phyloP scores from a whole-genome alignment of 192 early-diverging fungal species.

The Physocladia obscura region DNA sequence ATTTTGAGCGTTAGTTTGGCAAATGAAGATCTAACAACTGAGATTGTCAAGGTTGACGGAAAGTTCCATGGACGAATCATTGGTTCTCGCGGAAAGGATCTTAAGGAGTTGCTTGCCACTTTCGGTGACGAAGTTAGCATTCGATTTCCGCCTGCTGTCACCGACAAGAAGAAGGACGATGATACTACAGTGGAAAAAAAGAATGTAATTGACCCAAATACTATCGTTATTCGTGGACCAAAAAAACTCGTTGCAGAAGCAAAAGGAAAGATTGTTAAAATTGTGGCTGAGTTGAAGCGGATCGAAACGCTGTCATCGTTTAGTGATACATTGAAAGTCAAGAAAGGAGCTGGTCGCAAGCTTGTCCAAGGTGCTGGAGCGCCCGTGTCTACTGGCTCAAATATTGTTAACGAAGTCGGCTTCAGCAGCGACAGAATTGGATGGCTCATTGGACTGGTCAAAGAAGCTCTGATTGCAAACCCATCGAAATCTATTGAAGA shows the following conservation, averaged over 20 bases:
- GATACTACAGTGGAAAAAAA: slow-evolving; percentile 53
- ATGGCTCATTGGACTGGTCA: slow-evolving; percentile 47
- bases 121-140: slow-evolving; percentile 67
- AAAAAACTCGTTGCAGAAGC: slow-evolving; percentile 74
- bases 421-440: slow-evolving; percentile 17
- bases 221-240: slow-evolving; percentile 79
- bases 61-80: slow-evolving; percentile 78
- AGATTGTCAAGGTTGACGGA: slow-evolving; percentile 61
- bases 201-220: slow-evolving; percentile 43
- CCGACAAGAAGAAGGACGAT: slow-evolving; percentile 42
- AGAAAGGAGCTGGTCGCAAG: slow-evolving; percentile 41
- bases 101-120: slow-evolving; percentile 69
- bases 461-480: slow-evolving; percentile 35
- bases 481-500: slow-evolving; percentile 15
- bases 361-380: slow-evolving; percentile 28
- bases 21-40: slow-evolving; percentile 66
- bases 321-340: slow-evolving; percentile 44
- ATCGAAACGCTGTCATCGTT: slow-evolving; percentile 55
- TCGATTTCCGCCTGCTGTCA: slow-evolving; percentile 63
- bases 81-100: slow-evolving; percentile 70
- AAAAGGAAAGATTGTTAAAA: slow-evolving; percentile 62
- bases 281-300: slow-evolving; percentile 70
- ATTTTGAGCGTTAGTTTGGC: slow-evolving; percentile 62
- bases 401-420: slow-evolving; percentile 17
- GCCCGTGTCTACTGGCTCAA: slow-evolving; percentile 18